These are phyloP conservation scores for Kazachstania bromeliacearum DNA, from an alignment of 805 yeast genomes.

Conservation along the genomic window DNA sequence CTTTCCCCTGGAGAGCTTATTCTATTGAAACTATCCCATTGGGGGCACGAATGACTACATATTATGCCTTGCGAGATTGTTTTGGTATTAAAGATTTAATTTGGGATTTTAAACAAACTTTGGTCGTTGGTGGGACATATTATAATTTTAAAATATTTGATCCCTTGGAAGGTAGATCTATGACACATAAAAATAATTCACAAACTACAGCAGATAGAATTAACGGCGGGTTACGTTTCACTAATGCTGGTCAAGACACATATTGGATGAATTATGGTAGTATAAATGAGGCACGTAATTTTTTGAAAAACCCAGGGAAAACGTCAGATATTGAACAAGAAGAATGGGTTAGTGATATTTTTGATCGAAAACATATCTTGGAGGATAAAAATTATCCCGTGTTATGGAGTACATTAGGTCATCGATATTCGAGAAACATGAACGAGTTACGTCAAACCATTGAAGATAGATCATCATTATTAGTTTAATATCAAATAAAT, in stretches of 20 bases:
- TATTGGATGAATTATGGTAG: conserved; percentile 57
- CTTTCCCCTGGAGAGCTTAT: conserved; percentile 74
- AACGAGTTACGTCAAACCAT: conserved; percentile 15
- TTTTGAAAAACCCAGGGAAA: conserved; percentile 2
- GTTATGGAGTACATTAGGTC: conserved; percentile 21
- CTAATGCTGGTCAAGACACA: conserved; percentile 65
- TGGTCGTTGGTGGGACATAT: conserved; percentile 53
- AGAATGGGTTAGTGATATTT: conserved; percentile 21
- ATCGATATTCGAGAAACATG: conserved; percentile 20
- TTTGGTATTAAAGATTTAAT: conserved; percentile 68
- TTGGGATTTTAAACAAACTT: conserved; percentile 63
- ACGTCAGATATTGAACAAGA: conserved; percentile 8
- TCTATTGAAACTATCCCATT: conserved; percentile 52
- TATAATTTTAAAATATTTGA: conserved; percentile 82
- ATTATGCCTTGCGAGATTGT: conserved; percentile 65
- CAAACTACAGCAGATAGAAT: conserved; percentile 57
- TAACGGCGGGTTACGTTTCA: conserved; percentile 74
- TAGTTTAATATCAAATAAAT: not conserved
- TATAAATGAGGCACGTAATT: conserved; percentile 4
- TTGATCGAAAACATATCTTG: conserved; percentile 18
- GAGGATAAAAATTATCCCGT: conserved; percentile 30
- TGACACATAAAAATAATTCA: conserved; percentile 60
- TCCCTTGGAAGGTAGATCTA: conserved; percentile 41
- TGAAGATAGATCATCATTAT: conserved; percentile 8
- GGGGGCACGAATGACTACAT: conserved; percentile 53